Evolutionary conservation across 2,329 filamentous ascomycete species (phyloP), one percentile per base, ranked within the genome.

Genomic region (Xylariaceae sp.): DNA sequence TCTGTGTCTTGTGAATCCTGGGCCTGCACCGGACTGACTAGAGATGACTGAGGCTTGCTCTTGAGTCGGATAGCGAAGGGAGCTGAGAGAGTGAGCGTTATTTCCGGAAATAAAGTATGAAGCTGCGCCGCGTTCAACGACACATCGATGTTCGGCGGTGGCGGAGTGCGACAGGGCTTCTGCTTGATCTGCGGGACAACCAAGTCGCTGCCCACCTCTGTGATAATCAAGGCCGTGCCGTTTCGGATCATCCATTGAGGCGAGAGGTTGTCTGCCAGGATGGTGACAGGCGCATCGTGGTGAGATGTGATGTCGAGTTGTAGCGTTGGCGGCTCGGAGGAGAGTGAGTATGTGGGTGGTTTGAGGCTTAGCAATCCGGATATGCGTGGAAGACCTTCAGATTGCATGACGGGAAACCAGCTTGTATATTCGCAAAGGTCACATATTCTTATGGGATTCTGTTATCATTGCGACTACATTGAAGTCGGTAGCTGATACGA

Each of bases 171-270:
- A 37, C 36, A 37, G 3, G 36, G 36, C 12, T n/a, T 37, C 36
- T 22, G 17, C 36, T 37, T 37, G 36, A 37, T n/a, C 23, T 37
- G 36, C 36, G 22, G 20, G 36, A 37, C 36, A 14, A 37, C 16
- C 4, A 20, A 17, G 36, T 37, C 16, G 20, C 11, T 14, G 19
- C 11, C 16, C 11, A 37, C 12, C 22, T 37, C 36, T 3, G 20
- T 37, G 16, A 37, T 37, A n/a, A 37, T 22, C 12, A 37, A 37
- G 10, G 36, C 36, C 3, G 36, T 37, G 3, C 36, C 36, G 23
- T 37, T 37, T 8, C 36, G 36, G 6, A 37, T 20, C 36, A 37
- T 37, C 36, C 36, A 37, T 17, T 37, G 4, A 7, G 36, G 36
- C 5, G 36, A 37, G 36, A 37, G 36, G 16, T 22, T 6, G 3